Conservation (phyloP, 164 flowering plant species). For the Protea cynaroides region DNA sequence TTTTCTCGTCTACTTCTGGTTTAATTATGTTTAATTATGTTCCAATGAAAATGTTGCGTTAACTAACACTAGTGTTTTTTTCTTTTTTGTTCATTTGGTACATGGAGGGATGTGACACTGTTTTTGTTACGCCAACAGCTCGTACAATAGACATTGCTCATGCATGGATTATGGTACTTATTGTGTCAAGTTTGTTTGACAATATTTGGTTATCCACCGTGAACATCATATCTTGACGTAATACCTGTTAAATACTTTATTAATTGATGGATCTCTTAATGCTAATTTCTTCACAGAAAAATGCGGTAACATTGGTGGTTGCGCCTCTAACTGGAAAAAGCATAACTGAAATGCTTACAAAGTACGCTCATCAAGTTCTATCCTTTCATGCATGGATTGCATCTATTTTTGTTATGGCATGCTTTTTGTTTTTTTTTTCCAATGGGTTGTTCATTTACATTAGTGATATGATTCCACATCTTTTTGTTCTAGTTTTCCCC, state of each 20-base stretch:
- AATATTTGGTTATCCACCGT: background rate
- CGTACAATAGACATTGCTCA: conserved; percentile 83
- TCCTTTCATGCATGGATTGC: background rate
- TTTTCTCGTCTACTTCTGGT: background rate
- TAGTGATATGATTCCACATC: background rate
- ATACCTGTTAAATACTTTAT: background rate
- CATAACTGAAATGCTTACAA: conserved; percentile 66
- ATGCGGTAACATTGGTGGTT: conserved; percentile 56
- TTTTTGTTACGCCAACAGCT: conserved; percentile 87
- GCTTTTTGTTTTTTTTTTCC: too few species aligned
- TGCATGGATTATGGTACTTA: conserved; percentile 84
- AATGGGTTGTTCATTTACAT: background rate
- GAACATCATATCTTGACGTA: background rate
- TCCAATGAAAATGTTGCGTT: conserved; percentile 4
- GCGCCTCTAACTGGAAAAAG: conserved; percentile 57
- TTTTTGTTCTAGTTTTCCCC: too few species aligned
- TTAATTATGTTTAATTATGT: conserved; percentile 2
- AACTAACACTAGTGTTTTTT: conserved; percentile 1
- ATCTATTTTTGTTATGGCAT: background rate
- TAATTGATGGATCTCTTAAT: background rate
- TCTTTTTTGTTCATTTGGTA: conserved; percentile 5
- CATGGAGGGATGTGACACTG: conserved; percentile 84
- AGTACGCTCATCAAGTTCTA: conserved; percentile 36
- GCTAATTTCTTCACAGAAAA: conserved; percentile 48
- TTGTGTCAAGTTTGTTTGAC: background rate